Base-by-base conservation (phyloP, 352 stramenopile species). In the Phytophthora ohioensis region DNA sequence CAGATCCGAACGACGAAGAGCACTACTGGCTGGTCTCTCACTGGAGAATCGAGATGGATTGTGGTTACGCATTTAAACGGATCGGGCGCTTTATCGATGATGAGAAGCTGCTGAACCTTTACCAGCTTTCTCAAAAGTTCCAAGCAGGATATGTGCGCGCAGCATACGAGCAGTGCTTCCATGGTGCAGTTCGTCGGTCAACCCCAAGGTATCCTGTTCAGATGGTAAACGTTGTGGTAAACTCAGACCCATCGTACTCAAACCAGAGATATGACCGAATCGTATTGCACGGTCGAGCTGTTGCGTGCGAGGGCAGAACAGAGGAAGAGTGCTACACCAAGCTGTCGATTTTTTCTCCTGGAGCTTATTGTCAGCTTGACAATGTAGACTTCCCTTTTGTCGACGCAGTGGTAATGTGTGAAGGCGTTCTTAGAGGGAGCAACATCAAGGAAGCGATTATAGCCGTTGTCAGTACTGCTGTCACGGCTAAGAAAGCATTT, bases 211-310 rank as follows among this genome's bases (percentile, higher is more conserved):
- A 21, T 55, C 38, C 66, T 67, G 21, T 79, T 32, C 61, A 61
- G 31, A 58, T 78, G 61, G 13, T 73, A 31, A 71, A 76, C 32
- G 63, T 70, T 38, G 56, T 70, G 11, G 42, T 76, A 9, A 70
- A 70, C 17, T 73, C 55, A 10, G 58, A 73, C 31, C 57, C 64
- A 10, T 62, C 64, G 39, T 70, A 47, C 17, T 73, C 64, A 41
- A 76, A 70, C 34, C 64, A 76, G 42, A 69, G 34, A 67, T 78
- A 78, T 35, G 67, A 78, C 39, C 48, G 60, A 30, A 57, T 78
- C 34, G 45, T 73, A 47, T 30, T 78, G 32, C 43, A 32, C 38
- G 38, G 45, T n/a, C 43, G 36, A 62, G 5, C 31, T 52, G 27
- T 64, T 61, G 45, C 57, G 60, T 73, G 41, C 21, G 34, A 47